Evolutionary conservation across 345 rosid species (phyloP), one percentile per base, ranked within the genome.

Genomic region (Acer yangbiense): DNA sequence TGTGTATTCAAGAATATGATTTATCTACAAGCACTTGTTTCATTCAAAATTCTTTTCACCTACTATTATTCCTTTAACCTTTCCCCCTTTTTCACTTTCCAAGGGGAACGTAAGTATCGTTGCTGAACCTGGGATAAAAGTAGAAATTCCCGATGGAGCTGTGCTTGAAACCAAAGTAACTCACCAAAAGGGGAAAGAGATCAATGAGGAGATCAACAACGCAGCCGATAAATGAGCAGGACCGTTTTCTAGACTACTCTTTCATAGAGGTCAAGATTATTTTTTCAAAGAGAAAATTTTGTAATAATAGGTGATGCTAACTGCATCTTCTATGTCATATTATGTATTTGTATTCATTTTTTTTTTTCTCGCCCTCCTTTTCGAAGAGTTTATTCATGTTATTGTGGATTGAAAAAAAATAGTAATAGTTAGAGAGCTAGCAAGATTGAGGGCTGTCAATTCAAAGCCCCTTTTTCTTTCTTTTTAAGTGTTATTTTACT

Each of bases 51-150:
- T 44, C 21, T 58, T 60, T 43, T 60, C 8, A 9, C n/a, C 61
- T n/a, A 54, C n/a, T 68, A n/a, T 60, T 50, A n/a, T 60, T 50
- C 29, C 50, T 21, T 50, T 3, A 58, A 73, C 55, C 25, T 39
- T 17, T 6, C 6, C 35, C 2, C 2, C 10, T 32, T 21, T 68
- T 46, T 44, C 29, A 3, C 35, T 46, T 9, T 29, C 61, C 29
- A 10, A 87, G 90, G 92, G 92, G 66, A 83, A 58, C 18, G 90
- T 88, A 62, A 78, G 80, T 35, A 87, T 90, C 50, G 77, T 69
- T 50, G 89, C 88, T 9, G 65, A 75, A 65, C 88, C 90, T 17
- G 92, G 90, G 18, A 57, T n/a, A 44, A 79, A 55, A 76, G 35
- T 88, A 71, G 87, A 81, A 75, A 86, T 90, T 79, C 92, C 94